These are phyloP conservation scores for Oryza officinalis DNA, from an alignment of 176 grass and related monocot species.

Conservation along the genomic window DNA sequence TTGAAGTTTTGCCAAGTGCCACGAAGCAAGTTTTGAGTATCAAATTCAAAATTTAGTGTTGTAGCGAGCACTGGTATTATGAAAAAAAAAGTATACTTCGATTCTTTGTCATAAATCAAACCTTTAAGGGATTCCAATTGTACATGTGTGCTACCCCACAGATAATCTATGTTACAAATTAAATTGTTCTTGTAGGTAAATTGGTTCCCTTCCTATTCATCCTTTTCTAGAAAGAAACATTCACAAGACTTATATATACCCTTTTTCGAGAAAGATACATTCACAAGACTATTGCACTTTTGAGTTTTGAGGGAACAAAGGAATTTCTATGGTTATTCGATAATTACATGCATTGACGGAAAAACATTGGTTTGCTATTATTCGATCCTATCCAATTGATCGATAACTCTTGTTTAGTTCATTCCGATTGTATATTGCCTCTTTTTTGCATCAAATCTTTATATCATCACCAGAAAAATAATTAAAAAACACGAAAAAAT, in stretches of 20 bases:
- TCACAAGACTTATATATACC: not conserved
- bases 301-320: not conserved
- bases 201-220: not conserved
- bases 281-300: not conserved
- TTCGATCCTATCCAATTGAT: constrained; percentile 6
- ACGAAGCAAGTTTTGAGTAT: not conserved
- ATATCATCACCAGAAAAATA: not conserved
- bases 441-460: not conserved
- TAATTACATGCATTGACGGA: not conserved
- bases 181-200: not conserved
- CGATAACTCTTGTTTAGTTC: not conserved
- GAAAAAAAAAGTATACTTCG: not conserved
- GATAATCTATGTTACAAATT: not conserved
- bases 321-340: constrained; percentile 15
- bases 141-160: not conserved
- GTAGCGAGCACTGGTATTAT: not conserved
- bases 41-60: not conserved
- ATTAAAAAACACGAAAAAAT: not conserved
- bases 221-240: not conserved
- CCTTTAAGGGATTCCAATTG: not conserved
- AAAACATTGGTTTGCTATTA: not conserved
- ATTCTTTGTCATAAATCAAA: not conserved
- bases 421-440: not conserved
- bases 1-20: not conserved
- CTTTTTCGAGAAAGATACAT: not conserved